Evolutionary conservation across 1,284 basidiomycete species (phyloP), one percentile per base, ranked within the genome.

Genomic region (Fomitopsis betulina): DNA sequence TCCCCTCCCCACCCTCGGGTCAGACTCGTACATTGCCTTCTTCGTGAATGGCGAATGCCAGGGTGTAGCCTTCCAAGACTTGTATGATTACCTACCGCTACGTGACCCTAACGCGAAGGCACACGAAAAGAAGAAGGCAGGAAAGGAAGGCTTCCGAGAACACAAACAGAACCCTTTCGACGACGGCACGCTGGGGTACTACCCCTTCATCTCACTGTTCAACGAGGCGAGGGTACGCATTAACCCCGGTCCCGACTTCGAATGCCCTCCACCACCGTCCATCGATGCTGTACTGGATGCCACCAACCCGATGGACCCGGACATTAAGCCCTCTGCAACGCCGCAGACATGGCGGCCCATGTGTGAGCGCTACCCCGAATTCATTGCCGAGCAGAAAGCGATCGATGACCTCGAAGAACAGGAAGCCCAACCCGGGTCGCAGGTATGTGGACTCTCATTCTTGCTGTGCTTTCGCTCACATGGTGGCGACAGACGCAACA

Each of bases 171-270:
- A 95, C 64, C 81, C 84, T 1, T 91, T 93, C 69, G 96, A 99
- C 73, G 97, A 99, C 71, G 97, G 97, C 10, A 89, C 89, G 19
- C 75, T 98, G 6, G 97, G 97, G 0, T 99, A 99, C 73, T 99
- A 95, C 69, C 94, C 96, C 0, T 89, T 97, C 75, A 85, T 97
- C 54, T 97, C 94, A 3, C 79, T 96, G 42, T 99, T 94, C 76
- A 96, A 95, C 62, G 89, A 91, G 56, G 97, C 94, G 1, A 84
- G 87, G 61, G 91, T 94, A 6, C 81, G 75, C 49, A 80, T 97
- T 60, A 97, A 98, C 70, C 86, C 94, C 32, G 96, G 95, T 0
- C 94, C 95, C 0, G 72, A 89, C 53, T 98, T 97, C 68, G 81
- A 82, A 1, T 91, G 82, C 67, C 84, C 90, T 1, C 95, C 94